Conservation (phyloP, 257 asterid species). For the Fraxinus excelsior region DNA sequence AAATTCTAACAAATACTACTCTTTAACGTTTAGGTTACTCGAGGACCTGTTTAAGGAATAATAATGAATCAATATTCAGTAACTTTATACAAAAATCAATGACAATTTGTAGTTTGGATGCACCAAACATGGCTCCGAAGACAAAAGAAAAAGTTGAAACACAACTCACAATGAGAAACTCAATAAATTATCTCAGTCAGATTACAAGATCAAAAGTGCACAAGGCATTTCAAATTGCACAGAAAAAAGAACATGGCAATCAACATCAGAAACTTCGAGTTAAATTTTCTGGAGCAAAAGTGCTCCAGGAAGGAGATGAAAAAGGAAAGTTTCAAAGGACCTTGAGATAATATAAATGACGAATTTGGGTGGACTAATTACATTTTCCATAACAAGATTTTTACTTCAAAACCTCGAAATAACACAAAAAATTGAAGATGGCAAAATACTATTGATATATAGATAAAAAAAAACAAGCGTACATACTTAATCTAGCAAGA, state of each 20-base stretch:
- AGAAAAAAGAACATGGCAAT: neutral
- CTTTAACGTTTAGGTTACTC: conserved; percentile 9
- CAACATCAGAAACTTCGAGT: neutral
- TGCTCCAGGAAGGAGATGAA: neutral
- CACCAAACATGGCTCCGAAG: neutral
- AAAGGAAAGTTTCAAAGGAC: neutral
- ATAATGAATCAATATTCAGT: conserved; percentile 15
- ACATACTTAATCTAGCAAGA: no score
- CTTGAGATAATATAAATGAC: neutral
- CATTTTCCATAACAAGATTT: neutral
- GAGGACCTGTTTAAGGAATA: conserved; percentile 26
- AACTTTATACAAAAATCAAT: neutral
- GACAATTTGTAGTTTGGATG: conserved; percentile 1
- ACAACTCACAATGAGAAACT: conserved; percentile 8
- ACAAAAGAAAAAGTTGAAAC: neutral
- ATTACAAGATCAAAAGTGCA: neutral
- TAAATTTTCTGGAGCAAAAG: neutral
- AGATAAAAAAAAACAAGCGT: neutral
- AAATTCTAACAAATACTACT: conserved; percentile 15
- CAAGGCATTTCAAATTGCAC: neutral
- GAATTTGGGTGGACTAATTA: neutral
- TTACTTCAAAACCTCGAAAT: conserved; percentile 13
- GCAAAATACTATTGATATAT: conserved; percentile 10
- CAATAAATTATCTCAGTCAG: neutral
- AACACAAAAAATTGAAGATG: neutral